Evolutionary conservation across 2,329 filamentous ascomycete genomes (phyloP).

Genomic region (Stachybotrys chlorohalonatus): DNA sequence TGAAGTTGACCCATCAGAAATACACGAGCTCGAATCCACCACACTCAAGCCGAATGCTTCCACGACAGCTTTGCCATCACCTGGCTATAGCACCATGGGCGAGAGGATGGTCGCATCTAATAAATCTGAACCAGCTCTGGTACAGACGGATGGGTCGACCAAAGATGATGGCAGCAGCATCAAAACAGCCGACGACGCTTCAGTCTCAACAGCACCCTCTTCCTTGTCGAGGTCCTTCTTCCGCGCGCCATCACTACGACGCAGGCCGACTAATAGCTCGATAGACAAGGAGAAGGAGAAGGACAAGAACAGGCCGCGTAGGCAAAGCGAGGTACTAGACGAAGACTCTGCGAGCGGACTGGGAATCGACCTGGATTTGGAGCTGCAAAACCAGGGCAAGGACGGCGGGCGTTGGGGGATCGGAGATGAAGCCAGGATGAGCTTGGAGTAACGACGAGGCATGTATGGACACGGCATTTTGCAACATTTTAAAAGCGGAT

Average conservation of each 20-base stretch:
- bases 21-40: slow-evolving; percentile 29
- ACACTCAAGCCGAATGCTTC: slow-evolving; percentile 16
- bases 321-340: slow-evolving; percentile 32
- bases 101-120: slow-evolving; percentile 26
- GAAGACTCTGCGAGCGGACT: slow-evolving; percentile 32
- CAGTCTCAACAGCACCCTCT: slow-evolving; percentile 38
- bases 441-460: slow-evolving; percentile 50
- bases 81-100: slow-evolving; percentile 24
- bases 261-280: slow-evolving; percentile 27
- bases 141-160: slow-evolving; percentile 13
- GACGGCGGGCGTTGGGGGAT: slow-evolving; percentile 64
- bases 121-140: slow-evolving; percentile 11
- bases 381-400: slow-evolving; percentile 42
- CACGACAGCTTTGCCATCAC: slow-evolving; percentile 11
- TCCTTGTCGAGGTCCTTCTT: slow-evolving; percentile 39
- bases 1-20: slow-evolving; percentile 44
- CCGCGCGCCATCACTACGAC: slow-evolving; percentile 29
- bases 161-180: slow-evolving; percentile 13
- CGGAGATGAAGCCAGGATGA: slow-evolving; percentile 78
- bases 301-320: slow-evolving; percentile 26
- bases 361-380: slow-evolving; percentile 36
- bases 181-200: slow-evolving; percentile 29
- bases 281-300: slow-evolving; percentile 9
- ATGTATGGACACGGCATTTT: neutral
- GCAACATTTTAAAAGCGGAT: neutral